phyloP scores from a whole-genome alignment of 202 grass and related monocot species.

The Schoenoplectus tabernaemontani region DNA sequence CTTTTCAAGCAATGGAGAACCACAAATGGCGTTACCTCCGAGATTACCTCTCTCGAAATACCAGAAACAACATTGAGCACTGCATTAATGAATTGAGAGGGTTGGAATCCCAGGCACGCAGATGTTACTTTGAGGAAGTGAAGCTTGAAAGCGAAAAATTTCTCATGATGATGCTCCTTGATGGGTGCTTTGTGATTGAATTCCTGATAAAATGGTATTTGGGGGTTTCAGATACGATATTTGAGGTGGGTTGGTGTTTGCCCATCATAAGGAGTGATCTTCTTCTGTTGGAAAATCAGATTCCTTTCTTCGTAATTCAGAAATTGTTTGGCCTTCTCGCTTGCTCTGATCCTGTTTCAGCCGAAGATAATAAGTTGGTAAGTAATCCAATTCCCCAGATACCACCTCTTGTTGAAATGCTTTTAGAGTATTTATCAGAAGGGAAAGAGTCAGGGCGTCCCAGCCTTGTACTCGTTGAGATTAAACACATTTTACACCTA shows the following conservation, averaged over 20 bases:
- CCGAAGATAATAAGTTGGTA: background rate
- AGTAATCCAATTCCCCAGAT: background rate
- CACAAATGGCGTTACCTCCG: conserved; percentile 38
- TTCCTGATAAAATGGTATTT: background rate
- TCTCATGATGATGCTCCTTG: background rate
- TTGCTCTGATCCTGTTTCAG: background rate
- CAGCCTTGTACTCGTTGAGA: background rate
- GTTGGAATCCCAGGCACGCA: background rate
- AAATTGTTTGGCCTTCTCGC: background rate
- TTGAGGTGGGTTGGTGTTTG: background rate
- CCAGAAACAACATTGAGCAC: background rate
- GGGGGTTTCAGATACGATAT: background rate
- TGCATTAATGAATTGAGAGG: background rate
- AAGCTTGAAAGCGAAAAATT: background rate
- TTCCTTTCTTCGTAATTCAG: background rate
- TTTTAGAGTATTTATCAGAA: background rate
- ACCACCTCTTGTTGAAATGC: background rate
- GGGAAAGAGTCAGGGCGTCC: background rate
- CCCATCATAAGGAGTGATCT: background rate
- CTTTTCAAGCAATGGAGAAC: conserved; percentile 48
- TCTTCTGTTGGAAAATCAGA: conserved; percentile 13
- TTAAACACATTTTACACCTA: background rate
- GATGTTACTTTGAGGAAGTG: background rate
- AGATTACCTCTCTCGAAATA: background rate
- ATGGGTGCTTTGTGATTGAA: background rate